A percentile compares a stretch with the other conserved stretches of the same genome.
Conservation (phyloP, 1,284 basidiomycete genomes). For the Cryptococcus depauperatus region DNA sequence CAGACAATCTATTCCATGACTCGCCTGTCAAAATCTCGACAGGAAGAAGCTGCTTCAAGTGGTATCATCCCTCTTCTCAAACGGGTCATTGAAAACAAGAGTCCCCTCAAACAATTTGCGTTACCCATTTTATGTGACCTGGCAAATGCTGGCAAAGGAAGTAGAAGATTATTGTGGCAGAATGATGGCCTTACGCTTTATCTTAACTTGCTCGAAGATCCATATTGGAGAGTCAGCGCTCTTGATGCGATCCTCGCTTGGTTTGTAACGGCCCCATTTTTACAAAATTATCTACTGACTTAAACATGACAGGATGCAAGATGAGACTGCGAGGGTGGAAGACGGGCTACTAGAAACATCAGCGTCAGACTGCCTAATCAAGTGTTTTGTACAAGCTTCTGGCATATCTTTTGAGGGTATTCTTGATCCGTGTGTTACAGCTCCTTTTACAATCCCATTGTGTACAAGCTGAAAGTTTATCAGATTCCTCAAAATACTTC, state of each 20-base stretch:
- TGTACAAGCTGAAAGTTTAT: constrained; percentile 20
- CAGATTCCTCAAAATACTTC: constrained; percentile 72
- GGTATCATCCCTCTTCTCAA: constrained; percentile 88
- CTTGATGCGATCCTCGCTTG: constrained; percentile 85
- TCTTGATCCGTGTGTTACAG: constrained; percentile 58
- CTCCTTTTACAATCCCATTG: constrained; percentile 8
- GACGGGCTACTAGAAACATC: constrained; percentile 67
- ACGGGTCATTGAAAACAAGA: constrained; percentile 73
- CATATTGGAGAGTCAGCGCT: constrained; percentile 92
- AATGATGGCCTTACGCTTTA: constrained; percentile 77
- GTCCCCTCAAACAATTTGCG: constrained; percentile 91
- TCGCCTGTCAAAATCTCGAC: constrained; percentile 82
- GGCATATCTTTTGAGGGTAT: constrained; percentile 91
- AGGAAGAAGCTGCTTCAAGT: constrained; percentile 93
- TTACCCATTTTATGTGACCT: constrained; percentile 93
- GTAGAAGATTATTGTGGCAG: constrained; percentile 78
- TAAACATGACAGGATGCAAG: constrained; percentile 69
- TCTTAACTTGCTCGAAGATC: constrained; percentile 74
- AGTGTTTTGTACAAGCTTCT: constrained; percentile 78
- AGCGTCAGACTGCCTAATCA: constrained; percentile 64
- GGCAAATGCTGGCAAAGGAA: constrained; percentile 84
- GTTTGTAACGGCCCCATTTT: constrained; percentile 47
- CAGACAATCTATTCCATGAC: constrained; percentile 93
- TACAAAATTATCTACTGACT: not conserved
- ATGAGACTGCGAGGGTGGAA: constrained; percentile 88